Base-by-base conservation (phyloP, 73 alveolate species). In the Effrenium voratum region DNA sequence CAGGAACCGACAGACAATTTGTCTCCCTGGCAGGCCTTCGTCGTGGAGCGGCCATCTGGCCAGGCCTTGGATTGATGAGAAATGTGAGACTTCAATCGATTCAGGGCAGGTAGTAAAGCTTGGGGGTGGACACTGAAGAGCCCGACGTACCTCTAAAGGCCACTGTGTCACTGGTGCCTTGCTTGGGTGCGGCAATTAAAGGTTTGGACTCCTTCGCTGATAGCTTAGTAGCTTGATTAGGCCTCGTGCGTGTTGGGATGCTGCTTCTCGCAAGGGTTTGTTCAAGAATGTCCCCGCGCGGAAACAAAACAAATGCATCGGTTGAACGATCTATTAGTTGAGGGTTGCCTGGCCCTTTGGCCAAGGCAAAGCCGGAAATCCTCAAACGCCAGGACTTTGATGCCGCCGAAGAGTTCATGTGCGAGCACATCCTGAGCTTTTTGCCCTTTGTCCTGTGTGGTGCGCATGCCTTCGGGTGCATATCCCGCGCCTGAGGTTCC, bases 371-470 rank as follows among this genome's bases (percentile, higher is more conserved):
- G 63, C 63, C 26, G 26, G 63, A 19, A 52, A 12, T 19, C 63
- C 63, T n/a, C n/a, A n/a, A n/a, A n/a, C n/a, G 30, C 34, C 84
- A 90, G 96, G 96, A 90, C 73, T 90, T 90, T n/a, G 96, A 90
- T 38, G 96, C 96, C 8, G 96, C 96, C 5, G 96, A 90, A 55
- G 96, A 90, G 52, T 90, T 90, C 86, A 90, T 90, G 96, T 90
- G 96, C 73, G 96, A 90, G 77, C 96, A 90, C 52, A 90, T 90
- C 96, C 96, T 90, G 52, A 90, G 96, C 41, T 90, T 90, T 43
- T 79, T 73, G 55, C 57, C 16, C 52, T 13, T 68, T 1, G 0
- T 68, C 3, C 5, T 44, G n/a, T 13, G 13, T 30, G 45, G 19
- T 5, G 41, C 66, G 40, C 63, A 44, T 10, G 28, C 32, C 10